Percentiles rank a stretch among this genome's conserved stretches.
These are phyloP conservation scores for Podila minutissima DNA, from an alignment of 192 early-diverging fungal species.

Conservation along the genomic window DNA sequence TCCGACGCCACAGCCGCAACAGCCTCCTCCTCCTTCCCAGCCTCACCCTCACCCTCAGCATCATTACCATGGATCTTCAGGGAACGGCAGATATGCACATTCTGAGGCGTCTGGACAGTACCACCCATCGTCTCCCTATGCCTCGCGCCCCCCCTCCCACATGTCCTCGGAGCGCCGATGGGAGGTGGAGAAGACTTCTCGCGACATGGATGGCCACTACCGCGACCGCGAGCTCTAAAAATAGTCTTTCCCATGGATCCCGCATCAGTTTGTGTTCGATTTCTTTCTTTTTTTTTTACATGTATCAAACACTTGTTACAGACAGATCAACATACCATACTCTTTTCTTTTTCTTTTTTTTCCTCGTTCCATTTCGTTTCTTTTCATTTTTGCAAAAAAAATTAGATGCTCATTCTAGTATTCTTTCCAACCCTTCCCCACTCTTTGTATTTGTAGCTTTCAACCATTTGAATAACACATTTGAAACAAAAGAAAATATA, in stretches of 20 bases:
- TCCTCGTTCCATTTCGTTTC: neutral
- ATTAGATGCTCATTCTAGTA: neutral
- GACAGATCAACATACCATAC: neutral
- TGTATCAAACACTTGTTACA: slow-evolving; percentile 1
- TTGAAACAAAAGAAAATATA: neutral
- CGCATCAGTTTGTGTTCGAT: neutral
- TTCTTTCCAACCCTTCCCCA: neutral
- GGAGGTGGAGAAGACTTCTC: slow-evolving; percentile 4
- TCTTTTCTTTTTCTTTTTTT: neutral
- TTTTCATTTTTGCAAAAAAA: neutral
- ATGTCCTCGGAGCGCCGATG: neutral
- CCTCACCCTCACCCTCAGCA: slow-evolving; percentile 1
- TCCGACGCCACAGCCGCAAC: slow-evolving; percentile 2
- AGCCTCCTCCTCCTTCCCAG: neutral
- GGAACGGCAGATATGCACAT: slow-evolving; percentile 4
- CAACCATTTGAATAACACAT: neutral
- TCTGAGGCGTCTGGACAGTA: slow-evolving; percentile 3
- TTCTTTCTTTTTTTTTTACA: neutral
- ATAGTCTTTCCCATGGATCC: neutral
- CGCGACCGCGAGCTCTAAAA: slow-evolving; percentile 22
- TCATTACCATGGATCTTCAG: neutral
- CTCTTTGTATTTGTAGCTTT: slow-evolving; percentile 2
- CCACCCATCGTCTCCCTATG: no score
- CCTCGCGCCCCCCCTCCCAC: neutral
- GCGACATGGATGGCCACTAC: slow-evolving; percentile 9